Evolutionary conservation across 345 rosid genomes (phyloP).

Genomic region (Gynandropsis gynandra): DNA sequence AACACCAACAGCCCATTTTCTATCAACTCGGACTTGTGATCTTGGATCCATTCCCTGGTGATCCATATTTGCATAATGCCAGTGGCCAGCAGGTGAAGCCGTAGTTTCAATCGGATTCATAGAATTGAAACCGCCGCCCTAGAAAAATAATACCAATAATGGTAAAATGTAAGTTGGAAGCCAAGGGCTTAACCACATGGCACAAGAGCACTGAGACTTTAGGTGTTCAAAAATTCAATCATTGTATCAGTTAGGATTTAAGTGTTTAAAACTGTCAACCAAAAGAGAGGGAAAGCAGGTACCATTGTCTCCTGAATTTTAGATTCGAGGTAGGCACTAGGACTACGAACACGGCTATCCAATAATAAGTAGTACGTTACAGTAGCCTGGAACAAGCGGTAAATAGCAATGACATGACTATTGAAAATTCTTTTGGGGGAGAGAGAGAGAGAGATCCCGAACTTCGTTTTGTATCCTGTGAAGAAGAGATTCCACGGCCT

Average conservation of each 20-base stretch:
- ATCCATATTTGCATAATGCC: constrained; percentile 58
- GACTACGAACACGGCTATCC: constrained; percentile 70
- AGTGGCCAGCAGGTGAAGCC: constrained; percentile 51
- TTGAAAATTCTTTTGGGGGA: constrained; percentile 6
- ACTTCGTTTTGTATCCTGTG: constrained; percentile 80
- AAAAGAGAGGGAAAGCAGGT: constrained; percentile 17
- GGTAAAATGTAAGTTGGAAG: constrained; percentile 5
- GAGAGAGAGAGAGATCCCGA: constrained; percentile 12
- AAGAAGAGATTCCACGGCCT: constrained; percentile 65
- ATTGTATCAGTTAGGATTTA: background rate
- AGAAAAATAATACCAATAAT: constrained; percentile 10
- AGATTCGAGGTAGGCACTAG: constrained; percentile 72
- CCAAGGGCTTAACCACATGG: background rate
- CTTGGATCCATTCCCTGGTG: constrained; percentile 57
- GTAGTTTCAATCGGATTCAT: constrained; percentile 53
- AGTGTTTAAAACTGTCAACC: background rate
- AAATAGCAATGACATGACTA: constrained; percentile 15
- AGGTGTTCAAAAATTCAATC: background rate
- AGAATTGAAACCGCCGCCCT: constrained; percentile 64
- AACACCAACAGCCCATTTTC: constrained; percentile 96
- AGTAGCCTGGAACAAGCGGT: constrained; percentile 60
- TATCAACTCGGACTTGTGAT: constrained; percentile 47
- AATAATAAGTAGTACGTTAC: constrained; percentile 80
- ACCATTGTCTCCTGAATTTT: constrained; percentile 74
- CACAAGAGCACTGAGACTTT: background rate